phyloP scores from a whole-genome alignment of 75 land plant genomes.

The Isoetes taiwanensis region DNA sequence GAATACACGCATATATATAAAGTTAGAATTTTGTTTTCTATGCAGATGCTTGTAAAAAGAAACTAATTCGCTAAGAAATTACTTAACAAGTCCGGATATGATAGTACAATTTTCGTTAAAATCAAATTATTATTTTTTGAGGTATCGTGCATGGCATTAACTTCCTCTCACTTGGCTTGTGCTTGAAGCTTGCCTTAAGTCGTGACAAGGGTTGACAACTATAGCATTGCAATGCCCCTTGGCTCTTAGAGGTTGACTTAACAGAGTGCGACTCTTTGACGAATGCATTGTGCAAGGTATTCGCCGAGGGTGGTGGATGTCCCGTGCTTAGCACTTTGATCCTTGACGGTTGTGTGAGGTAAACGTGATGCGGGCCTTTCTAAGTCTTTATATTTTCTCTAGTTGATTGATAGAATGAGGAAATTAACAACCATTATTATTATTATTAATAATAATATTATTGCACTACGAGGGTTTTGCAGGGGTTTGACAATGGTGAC shows the following conservation, averaged over 20 bases:
- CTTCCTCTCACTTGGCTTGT: background rate
- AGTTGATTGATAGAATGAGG: background rate
- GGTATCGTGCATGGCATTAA: too few species aligned
- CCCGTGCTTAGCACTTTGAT: background rate
- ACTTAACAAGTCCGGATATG: too few species aligned
- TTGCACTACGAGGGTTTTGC: background rate
- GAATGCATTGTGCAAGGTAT: background rate
- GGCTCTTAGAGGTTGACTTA: background rate
- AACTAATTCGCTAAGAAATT: too few species aligned
- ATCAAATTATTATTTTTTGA: too few species aligned
- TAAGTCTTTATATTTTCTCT: background rate
- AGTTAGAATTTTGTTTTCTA: too few species aligned
- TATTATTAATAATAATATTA: background rate
- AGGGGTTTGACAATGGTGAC: background rate
- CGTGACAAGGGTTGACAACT: background rate
- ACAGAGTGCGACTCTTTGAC: background rate
- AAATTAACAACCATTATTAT: background rate
- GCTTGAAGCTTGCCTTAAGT: background rate
- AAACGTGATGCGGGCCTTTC: background rate
- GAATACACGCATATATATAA: too few species aligned
- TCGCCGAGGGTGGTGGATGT: background rate
- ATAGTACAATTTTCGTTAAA: too few species aligned
- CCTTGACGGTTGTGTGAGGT: background rate
- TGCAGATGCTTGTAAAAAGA: too few species aligned
- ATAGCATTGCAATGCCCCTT: background rate